phyloP scores from a whole-genome alignment of 1,139 yeast genomes.

The Saccharomyces hybrid region DNA sequence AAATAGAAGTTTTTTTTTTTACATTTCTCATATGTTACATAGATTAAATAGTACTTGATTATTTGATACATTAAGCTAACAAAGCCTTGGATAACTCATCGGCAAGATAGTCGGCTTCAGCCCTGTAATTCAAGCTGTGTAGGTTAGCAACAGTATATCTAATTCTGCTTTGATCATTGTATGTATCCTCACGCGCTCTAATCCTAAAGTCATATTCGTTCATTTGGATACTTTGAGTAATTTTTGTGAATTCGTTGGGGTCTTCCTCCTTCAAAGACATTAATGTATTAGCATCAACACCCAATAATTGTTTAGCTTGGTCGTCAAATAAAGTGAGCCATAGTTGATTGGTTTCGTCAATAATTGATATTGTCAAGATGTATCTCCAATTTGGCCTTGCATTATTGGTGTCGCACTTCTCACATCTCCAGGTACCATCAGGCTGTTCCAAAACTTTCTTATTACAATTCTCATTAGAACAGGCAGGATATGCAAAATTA shows the following conservation, averaged over 20 bases:
- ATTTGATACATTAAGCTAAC: slow-evolving; percentile 2
- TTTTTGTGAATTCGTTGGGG: slow-evolving; percentile 41
- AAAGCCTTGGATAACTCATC: slow-evolving; percentile 17
- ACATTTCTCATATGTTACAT: not conserved
- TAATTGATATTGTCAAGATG: slow-evolving; percentile 60
- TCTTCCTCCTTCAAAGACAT: slow-evolving; percentile 44
- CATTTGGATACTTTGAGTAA: slow-evolving; percentile 50
- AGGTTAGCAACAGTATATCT: slow-evolving; percentile 62
- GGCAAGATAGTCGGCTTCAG: slow-evolving; percentile 53
- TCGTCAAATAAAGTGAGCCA: slow-evolving; percentile 89
- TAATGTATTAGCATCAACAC: slow-evolving; percentile 63
- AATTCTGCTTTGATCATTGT: slow-evolving; percentile 69
- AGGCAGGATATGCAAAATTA: slow-evolving; percentile 86
- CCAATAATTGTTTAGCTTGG: slow-evolving; percentile 64
- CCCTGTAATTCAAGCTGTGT: slow-evolving; percentile 47
- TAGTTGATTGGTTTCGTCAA: slow-evolving; percentile 74
- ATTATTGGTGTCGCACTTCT: slow-evolving; percentile 69
- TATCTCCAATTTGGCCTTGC: slow-evolving; percentile 72
- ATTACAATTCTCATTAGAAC: slow-evolving; percentile 66
- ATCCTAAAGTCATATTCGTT: slow-evolving; percentile 67
- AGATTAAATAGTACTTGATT: not conserved
- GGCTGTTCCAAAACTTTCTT: slow-evolving; percentile 71
- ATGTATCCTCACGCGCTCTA: slow-evolving; percentile 76
- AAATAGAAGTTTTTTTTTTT: not conserved
- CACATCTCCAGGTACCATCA: slow-evolving; percentile 88